A percentile compares a stretch with the other conserved stretches of the same genome.
Conservation (phyloP, 164 flowering plant genomes). For the Annona squamosa region DNA sequence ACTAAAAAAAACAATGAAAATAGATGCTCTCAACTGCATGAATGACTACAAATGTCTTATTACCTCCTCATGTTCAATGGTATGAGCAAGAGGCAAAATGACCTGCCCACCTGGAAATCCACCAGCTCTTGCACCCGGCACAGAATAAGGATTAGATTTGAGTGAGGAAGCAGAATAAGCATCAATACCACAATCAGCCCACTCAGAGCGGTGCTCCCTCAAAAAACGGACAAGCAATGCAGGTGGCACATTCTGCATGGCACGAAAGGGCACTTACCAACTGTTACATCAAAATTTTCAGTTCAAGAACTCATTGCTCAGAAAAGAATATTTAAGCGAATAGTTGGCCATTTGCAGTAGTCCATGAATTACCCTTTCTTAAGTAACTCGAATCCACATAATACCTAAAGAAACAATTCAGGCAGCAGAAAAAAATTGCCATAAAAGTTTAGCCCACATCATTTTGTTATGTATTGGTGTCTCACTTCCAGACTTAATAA, state of each 20-base stretch:
- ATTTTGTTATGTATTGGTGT: no score
- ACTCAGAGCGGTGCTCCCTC: conserved; percentile 84
- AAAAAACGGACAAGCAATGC: conserved; percentile 75
- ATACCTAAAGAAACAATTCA: no score
- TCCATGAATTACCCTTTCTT: no score
- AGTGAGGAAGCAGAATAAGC: conserved; percentile 67
- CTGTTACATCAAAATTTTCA: not conserved
- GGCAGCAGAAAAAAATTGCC: no score
- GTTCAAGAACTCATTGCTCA: no score
- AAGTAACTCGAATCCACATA: no score
- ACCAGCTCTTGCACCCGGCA: conserved; percentile 54
- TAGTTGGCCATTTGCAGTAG: no score
- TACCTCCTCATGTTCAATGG: conserved; percentile 80
- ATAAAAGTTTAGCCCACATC: no score
- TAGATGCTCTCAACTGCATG: not conserved
- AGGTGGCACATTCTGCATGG: conserved; percentile 67
- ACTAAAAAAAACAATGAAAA: not conserved
- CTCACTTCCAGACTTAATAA: no score
- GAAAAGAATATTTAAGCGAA: no score
- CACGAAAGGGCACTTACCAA: not conserved
- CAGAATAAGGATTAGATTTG: conserved; percentile 48
- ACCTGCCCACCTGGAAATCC: conserved; percentile 61
- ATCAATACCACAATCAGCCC: conserved; percentile 81
- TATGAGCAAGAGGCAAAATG: conserved; percentile 70
- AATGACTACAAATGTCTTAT: not conserved